Base-by-base conservation (phyloP, 768 basidiomycete species). In the Tulasnella sp. region DNA sequence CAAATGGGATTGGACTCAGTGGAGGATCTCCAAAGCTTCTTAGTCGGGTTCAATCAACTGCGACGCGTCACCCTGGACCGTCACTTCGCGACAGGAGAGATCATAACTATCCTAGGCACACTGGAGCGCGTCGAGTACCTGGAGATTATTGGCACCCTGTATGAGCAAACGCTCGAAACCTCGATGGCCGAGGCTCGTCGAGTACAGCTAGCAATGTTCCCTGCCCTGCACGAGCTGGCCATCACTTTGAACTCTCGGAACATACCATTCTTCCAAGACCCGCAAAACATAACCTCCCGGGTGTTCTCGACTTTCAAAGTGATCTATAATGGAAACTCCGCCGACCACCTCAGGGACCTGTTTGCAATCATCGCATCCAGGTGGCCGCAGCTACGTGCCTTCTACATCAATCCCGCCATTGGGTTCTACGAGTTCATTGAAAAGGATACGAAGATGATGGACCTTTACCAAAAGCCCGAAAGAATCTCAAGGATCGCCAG, bases 401-500 rank as follows among this genome's bases (percentile, higher is more conserved):
- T 80, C 31, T 20, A 80, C 31, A 37, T 80, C 24, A 8, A 40
- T 31, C 50, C 80, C 1, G 5, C 79, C 40, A 44, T 28, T 24
- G 28, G 18, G 12, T 60, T 54, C 40, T 80, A 80, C 64, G n/a
- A 54, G 18, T 80, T 76, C 64, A 75, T 80, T 31, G 80, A 76
- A 41, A 34, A n/a, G 2, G 80, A 80, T 28, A n/a, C n/a, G 22
- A 80, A 76, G 76, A 58, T 77, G 40, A 50, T 22, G 40, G 80
- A 80, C 34, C 50, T 76, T 7, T 80, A 80, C 46, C 75, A 80
- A 54, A 80, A 80, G 40, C 80, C 80, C 18, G 44, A 80, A 18
- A 77, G 80, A 20, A 42, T 77, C 8, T n/a, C 28, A 3, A 77
- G 80, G 28, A 75, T 80, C 80, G 34, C n/a, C 18, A 77, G 50